These are phyloP conservation scores for Diplodia scrobiculata DNA, from an alignment of 2,329 filamentous ascomycete genomes.

Conservation along the genomic window DNA sequence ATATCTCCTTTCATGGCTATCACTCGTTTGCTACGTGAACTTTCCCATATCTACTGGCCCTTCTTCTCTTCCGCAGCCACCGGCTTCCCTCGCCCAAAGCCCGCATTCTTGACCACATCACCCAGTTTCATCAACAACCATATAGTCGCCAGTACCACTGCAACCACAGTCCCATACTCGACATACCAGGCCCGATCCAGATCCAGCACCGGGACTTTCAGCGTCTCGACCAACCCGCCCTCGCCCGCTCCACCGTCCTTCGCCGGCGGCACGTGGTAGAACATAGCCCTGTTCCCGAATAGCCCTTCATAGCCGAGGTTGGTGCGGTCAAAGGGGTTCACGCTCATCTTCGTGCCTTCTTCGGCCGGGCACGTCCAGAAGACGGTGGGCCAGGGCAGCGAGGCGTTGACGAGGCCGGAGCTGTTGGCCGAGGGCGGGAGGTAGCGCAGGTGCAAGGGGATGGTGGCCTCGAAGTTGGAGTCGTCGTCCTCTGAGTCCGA, in stretches of 20 bases:
- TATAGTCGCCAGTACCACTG: conserved; percentile 49
- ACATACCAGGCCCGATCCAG: conserved; percentile 42
- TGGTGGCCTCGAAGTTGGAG: conserved; percentile 63
- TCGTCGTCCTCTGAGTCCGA: conserved; percentile 36
- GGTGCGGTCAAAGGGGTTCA: conserved; percentile 82
- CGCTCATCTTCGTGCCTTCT: conserved; percentile 66
- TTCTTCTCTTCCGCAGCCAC: background rate
- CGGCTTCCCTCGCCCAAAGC: background rate
- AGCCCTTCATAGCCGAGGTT: conserved; percentile 83
- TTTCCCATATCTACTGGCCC: background rate
- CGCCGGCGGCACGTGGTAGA: conserved; percentile 66
- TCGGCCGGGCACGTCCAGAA: conserved; percentile 86
- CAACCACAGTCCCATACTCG: conserved; percentile 48
- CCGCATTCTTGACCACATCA: conserved; percentile 13
- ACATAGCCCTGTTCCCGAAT: conserved; percentile 75
- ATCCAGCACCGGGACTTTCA: conserved; percentile 51
- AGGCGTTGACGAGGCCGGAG: conserved; percentile 44
- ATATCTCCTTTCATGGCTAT: background rate
- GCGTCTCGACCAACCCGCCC: conserved; percentile 36
- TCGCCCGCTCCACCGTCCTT: conserved; percentile 15
- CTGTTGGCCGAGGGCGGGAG: conserved; percentile 63
- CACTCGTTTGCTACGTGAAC: background rate
- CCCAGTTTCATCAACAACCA: conserved; percentile 50
- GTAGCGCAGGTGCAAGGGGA: conserved; percentile 87
- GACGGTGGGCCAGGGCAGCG: conserved; percentile 77